Evolutionary conservation across 768 basidiomycete species (phyloP).

Genomic region (Boletus rubescentipes): DNA sequence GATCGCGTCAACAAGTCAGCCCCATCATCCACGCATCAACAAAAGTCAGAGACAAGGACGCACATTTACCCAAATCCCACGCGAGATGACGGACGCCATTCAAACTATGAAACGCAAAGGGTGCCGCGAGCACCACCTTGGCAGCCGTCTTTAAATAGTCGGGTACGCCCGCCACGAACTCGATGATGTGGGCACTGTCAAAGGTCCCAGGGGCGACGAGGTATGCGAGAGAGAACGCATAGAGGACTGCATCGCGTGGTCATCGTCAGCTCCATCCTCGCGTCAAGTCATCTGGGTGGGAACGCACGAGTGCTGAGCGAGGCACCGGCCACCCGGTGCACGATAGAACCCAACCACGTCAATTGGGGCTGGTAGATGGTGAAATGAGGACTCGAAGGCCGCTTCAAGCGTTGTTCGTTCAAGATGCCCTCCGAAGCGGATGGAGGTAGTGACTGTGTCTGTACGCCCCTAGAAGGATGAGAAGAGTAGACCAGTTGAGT

Average conservation of each 20-base stretch:
- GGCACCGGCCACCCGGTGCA: constrained; percentile 82
- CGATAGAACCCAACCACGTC: constrained; percentile 86
- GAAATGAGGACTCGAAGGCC: constrained; percentile 94
- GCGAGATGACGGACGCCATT: constrained; percentile 89
- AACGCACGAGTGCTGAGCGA: constrained; percentile 58
- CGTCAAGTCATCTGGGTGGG: too few relatives aligned
- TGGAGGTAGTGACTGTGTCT: constrained; percentile 65
- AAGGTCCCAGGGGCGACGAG: constrained; percentile 79
- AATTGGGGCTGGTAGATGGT: constrained; percentile 96
- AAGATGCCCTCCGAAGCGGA: constrained; percentile 61
- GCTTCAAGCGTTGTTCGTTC: constrained; percentile 82
- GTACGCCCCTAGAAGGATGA: constrained; percentile 43
- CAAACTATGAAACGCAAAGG: constrained; percentile 87
- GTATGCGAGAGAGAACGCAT: constrained; percentile 85
- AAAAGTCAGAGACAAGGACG: neutral
- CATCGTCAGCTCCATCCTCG: neutral
- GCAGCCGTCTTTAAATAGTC: constrained; percentile 71
- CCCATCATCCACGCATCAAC: neutral
- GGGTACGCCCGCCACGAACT: constrained; percentile 68
- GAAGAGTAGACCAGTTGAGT: neutral
- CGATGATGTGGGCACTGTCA: constrained; percentile 75
- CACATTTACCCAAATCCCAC: constrained; percentile 91
- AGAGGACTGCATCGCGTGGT: constrained; percentile 58
- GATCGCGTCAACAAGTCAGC: neutral
- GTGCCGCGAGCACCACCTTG: constrained; percentile 78